Base-by-base conservation (phyloP, 2,329 filamentous ascomycete genomes). In the Huntiella savannae region DNA sequence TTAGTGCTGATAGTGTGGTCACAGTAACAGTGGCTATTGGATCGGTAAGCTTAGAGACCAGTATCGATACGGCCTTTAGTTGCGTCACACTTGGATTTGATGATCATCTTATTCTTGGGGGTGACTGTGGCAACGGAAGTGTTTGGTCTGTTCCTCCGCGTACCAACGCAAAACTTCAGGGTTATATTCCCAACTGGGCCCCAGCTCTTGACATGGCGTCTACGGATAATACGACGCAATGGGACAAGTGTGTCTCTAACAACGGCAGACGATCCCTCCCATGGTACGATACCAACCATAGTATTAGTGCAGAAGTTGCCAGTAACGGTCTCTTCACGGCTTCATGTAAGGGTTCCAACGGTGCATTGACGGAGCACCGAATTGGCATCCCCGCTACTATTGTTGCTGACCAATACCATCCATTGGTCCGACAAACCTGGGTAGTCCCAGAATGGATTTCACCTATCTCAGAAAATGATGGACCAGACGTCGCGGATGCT, bases 21-120 rank as follows among this genome's bases (percentile, higher is more conserved):
- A 44, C 50, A 5, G 44, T 46, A 12, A 49, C 47, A 5, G 19
- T 52, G n/a, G 47, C 48, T 36, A 48, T 52, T n/a, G 51, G 51
- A 2, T 42, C 73, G 12, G 32, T n/a, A 10, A 28, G 49, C 17
- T 36, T 49, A 4, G 41, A 42, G 45, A 81, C 80, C 54, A 83
- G 82, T 50, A 79, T 93, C 40, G 81, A 85, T 49, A 77, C 73
- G 2, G 85, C 85, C 2, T 92, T 96, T 58, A 80, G 85, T 44
- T 82, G 77, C 45, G 67, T 82, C n/a, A 75, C 73, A 41, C 72
- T 75, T 51, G 64, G 69, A 33, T 75, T 73, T 49, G 76, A 77
- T 2, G 87, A 94, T 58, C 70, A 92, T n/a, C 64, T 94, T 40
- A 71, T 92, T 33, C 75, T 81, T 41, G 82, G 81, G 4, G 86